Evolutionary conservation across 1,284 basidiomycete species (phyloP), one percentile per base, ranked within the genome.

Genomic region (Naganishia albida): DNA sequence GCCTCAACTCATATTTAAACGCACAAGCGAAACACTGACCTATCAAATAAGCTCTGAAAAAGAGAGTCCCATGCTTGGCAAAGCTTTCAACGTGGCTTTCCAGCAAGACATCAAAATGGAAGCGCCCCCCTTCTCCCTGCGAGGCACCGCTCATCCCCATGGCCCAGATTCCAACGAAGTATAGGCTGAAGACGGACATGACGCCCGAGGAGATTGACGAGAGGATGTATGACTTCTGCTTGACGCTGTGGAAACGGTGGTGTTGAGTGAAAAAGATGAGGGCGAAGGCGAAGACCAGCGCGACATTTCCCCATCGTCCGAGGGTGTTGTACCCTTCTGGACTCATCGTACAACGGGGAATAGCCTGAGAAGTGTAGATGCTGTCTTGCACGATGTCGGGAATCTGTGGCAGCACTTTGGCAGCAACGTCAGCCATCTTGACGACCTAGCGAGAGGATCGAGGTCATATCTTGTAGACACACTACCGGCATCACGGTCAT

Each of bases 141-240:
- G 34, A 4, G 1, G 13, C 51, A 16, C 20, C 34, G 34, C 6
- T 20, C 2, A 30, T 38, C n/a, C 51, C 30, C 18, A 7, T 53
- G 6, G 34, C 34, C 48, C 66, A 74, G 1, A 84, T 56, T 69
- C 83, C 83, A 7, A 53, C 28, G 12, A 53, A 53, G 0, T 85
- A 85, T 7, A 86, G 57, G 51, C 82, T 82, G 38, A 71, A 70
- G 8, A 81, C 12, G 10, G 82, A 81, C 83, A 86, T 85, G 40
- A 71, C 55, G 1, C 69, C 70, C 49, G 82, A 81, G 4, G 82
- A 80, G 39, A 82, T 66, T 1, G 81, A 74, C 0, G 85, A 84
- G 42, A 87, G 77, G 53, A 87, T 74, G 82, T 86, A 87, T 51
- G 85, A 79, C n/a, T 76, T 74, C 69, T 83, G 80, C 69, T 83